Evolutionary conservation across 139 green algal genomes (phyloP).

Genomic region (Chara braunii): DNA sequence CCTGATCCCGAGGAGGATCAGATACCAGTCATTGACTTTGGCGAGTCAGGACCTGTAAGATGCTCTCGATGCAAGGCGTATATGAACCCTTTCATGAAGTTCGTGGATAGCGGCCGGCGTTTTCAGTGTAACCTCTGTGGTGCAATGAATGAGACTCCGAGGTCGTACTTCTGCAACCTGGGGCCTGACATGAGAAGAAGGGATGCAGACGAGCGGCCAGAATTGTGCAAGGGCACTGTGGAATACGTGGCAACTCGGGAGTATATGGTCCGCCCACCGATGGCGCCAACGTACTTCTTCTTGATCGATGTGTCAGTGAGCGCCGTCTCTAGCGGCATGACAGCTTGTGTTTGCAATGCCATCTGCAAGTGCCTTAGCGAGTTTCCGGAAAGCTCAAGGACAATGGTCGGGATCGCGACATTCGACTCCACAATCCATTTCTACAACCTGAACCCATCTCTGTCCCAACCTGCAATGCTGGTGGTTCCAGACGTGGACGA

Average conservation of each 20-base stretch:
- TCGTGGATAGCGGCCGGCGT: conserved; percentile 71
- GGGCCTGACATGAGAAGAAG: conserved; percentile 59
- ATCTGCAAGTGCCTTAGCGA: too few species aligned
- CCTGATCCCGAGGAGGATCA: conserved; percentile 61
- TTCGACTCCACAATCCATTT: conserved; percentile 77
- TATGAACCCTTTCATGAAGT: conserved; percentile 94
- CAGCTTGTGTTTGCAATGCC: conserved; percentile 42
- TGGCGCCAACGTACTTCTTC: conserved; percentile 81
- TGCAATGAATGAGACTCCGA: conserved; percentile 61
- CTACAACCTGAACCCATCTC: conserved; percentile 69
- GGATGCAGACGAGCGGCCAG: conserved; percentile 70
- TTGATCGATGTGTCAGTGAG: conserved; percentile 69
- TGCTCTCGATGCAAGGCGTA: conserved; percentile 92
- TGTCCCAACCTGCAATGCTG: conserved; percentile 62
- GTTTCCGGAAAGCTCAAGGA: conserved; percentile 50
- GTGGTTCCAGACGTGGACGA: conserved; percentile 81
- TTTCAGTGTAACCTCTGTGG: conserved; percentile 90
- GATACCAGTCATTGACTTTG: conserved; percentile 60
- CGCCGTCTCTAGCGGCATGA: conserved; percentile 55
- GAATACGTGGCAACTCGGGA: conserved; percentile 84
- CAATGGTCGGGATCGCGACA: conserved; percentile 72
- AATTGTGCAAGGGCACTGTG: conserved; percentile 76
- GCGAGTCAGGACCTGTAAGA: conserved; percentile 71
- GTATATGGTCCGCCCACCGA: conserved; percentile 81
- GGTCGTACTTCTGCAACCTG: conserved; percentile 81